Conservation (phyloP, 495 filamentous ascomycete genomes). For the Lophiostoma macrostomum region DNA sequence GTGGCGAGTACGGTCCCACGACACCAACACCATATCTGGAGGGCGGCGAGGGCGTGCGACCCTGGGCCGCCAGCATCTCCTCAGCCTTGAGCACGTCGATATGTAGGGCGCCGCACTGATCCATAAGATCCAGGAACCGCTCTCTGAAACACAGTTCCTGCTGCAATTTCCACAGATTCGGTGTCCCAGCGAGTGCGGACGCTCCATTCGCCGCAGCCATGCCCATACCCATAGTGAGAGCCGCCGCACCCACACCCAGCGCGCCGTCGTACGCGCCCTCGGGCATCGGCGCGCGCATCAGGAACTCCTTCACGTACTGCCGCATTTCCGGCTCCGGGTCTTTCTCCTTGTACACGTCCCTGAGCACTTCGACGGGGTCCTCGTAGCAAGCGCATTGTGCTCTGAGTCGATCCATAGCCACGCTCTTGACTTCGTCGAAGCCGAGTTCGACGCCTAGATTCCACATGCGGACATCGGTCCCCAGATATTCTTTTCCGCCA, state of each 20-base stretch:
- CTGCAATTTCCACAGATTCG: slow-evolving; percentile 44
- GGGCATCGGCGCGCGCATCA: not conserved
- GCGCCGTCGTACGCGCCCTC: slow-evolving; percentile 1
- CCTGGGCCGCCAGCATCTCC: not conserved
- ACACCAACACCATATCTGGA: too few species aligned
- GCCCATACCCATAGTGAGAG: not conserved
- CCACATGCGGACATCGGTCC: slow-evolving; percentile 19
- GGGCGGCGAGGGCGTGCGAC: too few species aligned
- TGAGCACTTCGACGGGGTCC: slow-evolving; percentile 25
- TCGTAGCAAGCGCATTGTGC: slow-evolving; percentile 19
- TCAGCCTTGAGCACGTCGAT: slow-evolving; percentile 13
- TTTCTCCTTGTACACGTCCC: slow-evolving; percentile 15
- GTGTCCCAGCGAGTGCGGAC: not conserved
- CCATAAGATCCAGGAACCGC: slow-evolving; percentile 4
- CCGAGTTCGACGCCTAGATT: slow-evolving; percentile 9
- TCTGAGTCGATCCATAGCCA: slow-evolving; percentile 19
- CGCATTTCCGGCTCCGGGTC: slow-evolving; percentile 16
- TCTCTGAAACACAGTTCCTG: slow-evolving; percentile 48
- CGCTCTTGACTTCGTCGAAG: slow-evolving; percentile 21
- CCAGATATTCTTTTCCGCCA: slow-evolving; percentile 6
- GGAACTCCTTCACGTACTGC: slow-evolving; percentile 16
- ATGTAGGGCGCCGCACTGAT: slow-evolving; percentile 7
- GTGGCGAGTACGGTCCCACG: too few species aligned
- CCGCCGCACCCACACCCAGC: not conserved
- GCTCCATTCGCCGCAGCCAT: not conserved